Evolutionary conservation across 257 asterid genomes (phyloP), one percentile per base, ranked within the genome.

Genomic region (Apocynum venetum): DNA sequence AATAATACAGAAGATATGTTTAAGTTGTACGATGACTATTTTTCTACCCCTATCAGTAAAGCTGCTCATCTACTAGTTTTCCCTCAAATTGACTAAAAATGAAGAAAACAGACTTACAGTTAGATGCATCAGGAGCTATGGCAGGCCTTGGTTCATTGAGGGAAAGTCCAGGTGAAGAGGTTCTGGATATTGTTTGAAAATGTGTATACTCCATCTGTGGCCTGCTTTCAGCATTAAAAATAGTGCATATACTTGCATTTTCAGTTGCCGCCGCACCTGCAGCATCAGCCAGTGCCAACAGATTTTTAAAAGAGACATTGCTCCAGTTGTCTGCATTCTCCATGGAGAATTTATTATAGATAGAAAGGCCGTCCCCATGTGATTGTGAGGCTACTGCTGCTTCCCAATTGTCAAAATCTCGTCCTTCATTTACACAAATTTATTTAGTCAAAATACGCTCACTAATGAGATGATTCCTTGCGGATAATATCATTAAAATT

Each of bases 221-320:
- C 71, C 83, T 77, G 77, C 75, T 77, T 38, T 78, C 73, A 36
- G 78, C 85, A 67, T 72, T 68, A 20, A 80, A 78, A 61, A 52
- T 67, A 57, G 66, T 40, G 9, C 19, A 61, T 8, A 60, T 3
- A 77, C 63, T 76, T 12, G 49, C 81, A 70, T 70, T 78, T 40
- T 57, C 84, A 0, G 68, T 63, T 20, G 75, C 76, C 15, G 71
- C 63, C 8, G 84, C 59, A 44, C 87, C 85, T 72, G 70, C 82
- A 14, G 84, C 84, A 73, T 85, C 76, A 38, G 86, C 92, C 19
- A 82, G 70, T 47, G 84, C 88, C 85, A 87, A 76, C 79, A 90
- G 87, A 44, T 77, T 77, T 25, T 76, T 77, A 44, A 85, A 87
- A 3, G 94, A 82, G 75, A 83, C 44, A 36, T 76, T 82, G 53